Evolutionary conservation across 1,139 yeast species (phyloP).

Genomic region (Suhomyces taliae): DNA sequence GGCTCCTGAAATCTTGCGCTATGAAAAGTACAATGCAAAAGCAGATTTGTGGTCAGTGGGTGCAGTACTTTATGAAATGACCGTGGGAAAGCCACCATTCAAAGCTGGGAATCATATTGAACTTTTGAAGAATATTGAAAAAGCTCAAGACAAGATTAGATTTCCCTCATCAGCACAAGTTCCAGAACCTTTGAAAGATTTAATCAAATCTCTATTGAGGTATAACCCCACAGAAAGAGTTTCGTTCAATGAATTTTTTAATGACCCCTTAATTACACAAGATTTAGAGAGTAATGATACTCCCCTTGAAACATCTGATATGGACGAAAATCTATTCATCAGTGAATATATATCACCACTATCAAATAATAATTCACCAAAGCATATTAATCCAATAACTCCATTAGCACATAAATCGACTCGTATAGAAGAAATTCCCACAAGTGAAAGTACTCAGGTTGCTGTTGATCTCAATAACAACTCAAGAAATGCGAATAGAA

Average conservation of each 20-base stretch:
- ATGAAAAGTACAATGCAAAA: slow-evolving; percentile 94
- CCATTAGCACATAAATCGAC: background rate
- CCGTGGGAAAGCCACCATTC: slow-evolving; percentile 93
- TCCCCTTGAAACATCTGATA: slow-evolving; percentile 66
- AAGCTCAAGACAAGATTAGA: slow-evolving; percentile 69
- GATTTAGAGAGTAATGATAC: slow-evolving; percentile 50
- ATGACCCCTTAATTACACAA: slow-evolving; percentile 52
- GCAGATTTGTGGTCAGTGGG: slow-evolving; percentile 99
- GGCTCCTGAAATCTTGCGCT: slow-evolving; percentile 96
- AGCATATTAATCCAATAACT: slow-evolving; percentile 19
- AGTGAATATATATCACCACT: slow-evolving; percentile 68
- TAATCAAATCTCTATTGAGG: slow-evolving; percentile 74
- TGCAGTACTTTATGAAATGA: slow-evolving; percentile 92
- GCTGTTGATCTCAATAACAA: background rate
- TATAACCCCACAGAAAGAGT: slow-evolving; percentile 86
- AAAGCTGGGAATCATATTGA: slow-evolving; percentile 92
- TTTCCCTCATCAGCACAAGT: slow-evolving; percentile 68
- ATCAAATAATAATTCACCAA: slow-evolving; percentile 19
- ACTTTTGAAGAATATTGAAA: slow-evolving; percentile 78
- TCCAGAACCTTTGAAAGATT: slow-evolving; percentile 61
- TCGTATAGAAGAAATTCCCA: background rate
- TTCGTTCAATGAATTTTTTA: slow-evolving; percentile 84
- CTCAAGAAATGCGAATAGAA: background rate
- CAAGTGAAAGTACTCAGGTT: background rate
- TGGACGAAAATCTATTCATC: slow-evolving; percentile 77